Conservation (phyloP, 495 filamentous ascomycete species). For the Penicillium robsamsonii region DNA sequence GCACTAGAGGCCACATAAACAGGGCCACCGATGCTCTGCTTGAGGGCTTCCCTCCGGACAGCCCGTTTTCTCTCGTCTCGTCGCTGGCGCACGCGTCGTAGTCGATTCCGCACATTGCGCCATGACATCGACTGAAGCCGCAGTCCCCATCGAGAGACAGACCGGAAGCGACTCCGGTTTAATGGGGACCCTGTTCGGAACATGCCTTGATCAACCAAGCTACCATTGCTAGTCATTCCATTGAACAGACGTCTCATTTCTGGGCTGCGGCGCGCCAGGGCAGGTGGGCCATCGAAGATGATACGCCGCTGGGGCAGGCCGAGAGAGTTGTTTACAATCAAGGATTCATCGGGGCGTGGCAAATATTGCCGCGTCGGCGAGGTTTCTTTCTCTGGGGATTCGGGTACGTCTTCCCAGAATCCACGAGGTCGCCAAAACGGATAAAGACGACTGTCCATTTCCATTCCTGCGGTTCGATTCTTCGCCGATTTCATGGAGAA, state of each 20-base stretch:
- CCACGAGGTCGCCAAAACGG: constrained; percentile 78
- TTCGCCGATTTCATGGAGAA: constrained; percentile 45
- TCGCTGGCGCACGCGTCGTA: constrained; percentile 58
- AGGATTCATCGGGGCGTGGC: constrained; percentile 26
- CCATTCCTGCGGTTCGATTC: constrained; percentile 44
- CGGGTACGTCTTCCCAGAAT: constrained; percentile 62
- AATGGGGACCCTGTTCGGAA: constrained; percentile 33
- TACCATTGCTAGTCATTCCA: constrained; percentile 32
- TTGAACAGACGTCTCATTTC: constrained; percentile 29
- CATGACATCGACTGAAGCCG: constrained; percentile 54
- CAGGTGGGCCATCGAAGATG: constrained; percentile 39
- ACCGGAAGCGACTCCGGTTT: constrained; percentile 37
- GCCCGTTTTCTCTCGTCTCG: constrained; percentile 56
- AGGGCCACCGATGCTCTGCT: constrained; percentile 60
- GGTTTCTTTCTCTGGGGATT: constrained; percentile 32
- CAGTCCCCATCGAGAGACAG: constrained; percentile 47
- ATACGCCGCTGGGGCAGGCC: constrained; percentile 55
- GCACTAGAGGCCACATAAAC: constrained; percentile 36
- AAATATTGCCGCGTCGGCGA: constrained; percentile 9
- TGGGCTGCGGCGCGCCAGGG: constrained; percentile 44
- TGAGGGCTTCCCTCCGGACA: constrained; percentile 61
- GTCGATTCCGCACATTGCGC: constrained; percentile 49
- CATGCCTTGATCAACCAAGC: constrained; percentile 32
- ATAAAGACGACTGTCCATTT: constrained; percentile 59
- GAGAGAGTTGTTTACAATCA: constrained; percentile 50